Conservation (phyloP, 2,329 filamentous ascomycete genomes). For the Metarhizium sp. region DNA sequence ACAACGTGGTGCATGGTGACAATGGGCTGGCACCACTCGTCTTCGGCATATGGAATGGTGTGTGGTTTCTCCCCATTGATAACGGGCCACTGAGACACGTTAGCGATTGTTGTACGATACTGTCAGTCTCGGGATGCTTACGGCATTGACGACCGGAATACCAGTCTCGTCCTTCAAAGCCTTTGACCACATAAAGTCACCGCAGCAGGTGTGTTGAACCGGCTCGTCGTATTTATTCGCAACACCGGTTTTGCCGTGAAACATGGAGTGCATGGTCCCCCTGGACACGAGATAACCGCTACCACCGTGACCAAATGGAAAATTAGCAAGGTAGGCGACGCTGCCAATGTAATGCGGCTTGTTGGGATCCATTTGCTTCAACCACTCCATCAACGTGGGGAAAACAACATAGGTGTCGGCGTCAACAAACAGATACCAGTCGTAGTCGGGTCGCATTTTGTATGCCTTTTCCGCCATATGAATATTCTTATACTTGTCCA, state of each 20-base stretch:
- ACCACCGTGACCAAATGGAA: conserved; percentile 46
- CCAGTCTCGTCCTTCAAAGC: conserved; percentile 35
- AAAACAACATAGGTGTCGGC: conserved; percentile 49
- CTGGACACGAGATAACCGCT: conserved; percentile 45
- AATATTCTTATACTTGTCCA: conserved; percentile 55
- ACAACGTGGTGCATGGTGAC: conserved; percentile 47
- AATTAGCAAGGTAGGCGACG: conserved; percentile 29
- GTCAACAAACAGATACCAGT: conserved; percentile 53
- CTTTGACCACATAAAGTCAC: conserved; percentile 39
- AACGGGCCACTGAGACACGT: conserved; percentile 34
- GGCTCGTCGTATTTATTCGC: conserved; percentile 36
- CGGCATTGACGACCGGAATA: conserved; percentile 30
- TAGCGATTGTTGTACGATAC: neutral
- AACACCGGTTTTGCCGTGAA: conserved; percentile 32
- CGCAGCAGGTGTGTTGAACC: conserved; percentile 35
- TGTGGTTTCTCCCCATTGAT: conserved; percentile 47
- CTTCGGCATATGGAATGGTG: conserved; percentile 35
- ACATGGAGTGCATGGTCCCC: conserved; percentile 37
- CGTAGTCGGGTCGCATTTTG: conserved; percentile 36
- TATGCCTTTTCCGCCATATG: conserved; percentile 49
- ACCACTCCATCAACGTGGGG: conserved; percentile 40
- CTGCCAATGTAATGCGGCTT: conserved; percentile 42
- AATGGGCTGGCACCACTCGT: conserved; percentile 47
- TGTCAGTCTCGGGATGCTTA: conserved; percentile 17
- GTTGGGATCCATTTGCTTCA: conserved; percentile 31